Conservation (phyloP, 345 rosid species). For the Ceriops zippeliana region DNA sequence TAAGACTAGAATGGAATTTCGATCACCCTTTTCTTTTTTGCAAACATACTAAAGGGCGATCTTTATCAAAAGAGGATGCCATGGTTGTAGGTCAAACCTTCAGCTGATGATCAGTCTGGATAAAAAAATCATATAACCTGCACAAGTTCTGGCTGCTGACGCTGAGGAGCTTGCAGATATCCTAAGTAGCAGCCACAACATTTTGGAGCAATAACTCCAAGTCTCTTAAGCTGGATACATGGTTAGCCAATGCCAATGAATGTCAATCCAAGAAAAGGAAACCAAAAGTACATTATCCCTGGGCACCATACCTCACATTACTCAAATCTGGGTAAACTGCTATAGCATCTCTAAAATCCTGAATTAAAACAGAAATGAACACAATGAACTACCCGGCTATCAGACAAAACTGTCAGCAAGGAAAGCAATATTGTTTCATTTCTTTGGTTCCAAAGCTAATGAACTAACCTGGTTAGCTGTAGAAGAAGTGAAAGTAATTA, state of each 20-base stretch:
- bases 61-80: neutral
- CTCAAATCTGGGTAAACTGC: constrained; percentile 78
- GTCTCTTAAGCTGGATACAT: constrained; percentile 48
- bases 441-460: neutral
- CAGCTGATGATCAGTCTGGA: constrained; percentile 2
- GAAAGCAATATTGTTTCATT: too few species aligned
- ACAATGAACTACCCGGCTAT: constrained; percentile 2
- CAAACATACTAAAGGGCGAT: neutral
- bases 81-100: constrained; percentile 4
- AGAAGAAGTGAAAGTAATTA: constrained; percentile 78
- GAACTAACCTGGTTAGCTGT: constrained; percentile 76
- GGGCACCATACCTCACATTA: constrained; percentile 48
- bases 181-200: constrained; percentile 37
- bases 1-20: neutral
- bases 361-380: constrained; percentile 13
- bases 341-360: constrained; percentile 81
- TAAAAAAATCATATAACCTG: neutral
- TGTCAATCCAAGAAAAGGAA: neutral
- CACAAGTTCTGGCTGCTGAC: neutral
- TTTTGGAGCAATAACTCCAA: constrained; percentile 52
- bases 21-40: neutral
- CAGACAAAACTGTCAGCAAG: neutral
- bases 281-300: neutral
- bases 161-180: constrained; percentile 2
- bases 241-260: neutral